Evolutionary conservation across 179 eudicot genomes (phyloP).

Genomic region (Silene noctiflora): DNA sequence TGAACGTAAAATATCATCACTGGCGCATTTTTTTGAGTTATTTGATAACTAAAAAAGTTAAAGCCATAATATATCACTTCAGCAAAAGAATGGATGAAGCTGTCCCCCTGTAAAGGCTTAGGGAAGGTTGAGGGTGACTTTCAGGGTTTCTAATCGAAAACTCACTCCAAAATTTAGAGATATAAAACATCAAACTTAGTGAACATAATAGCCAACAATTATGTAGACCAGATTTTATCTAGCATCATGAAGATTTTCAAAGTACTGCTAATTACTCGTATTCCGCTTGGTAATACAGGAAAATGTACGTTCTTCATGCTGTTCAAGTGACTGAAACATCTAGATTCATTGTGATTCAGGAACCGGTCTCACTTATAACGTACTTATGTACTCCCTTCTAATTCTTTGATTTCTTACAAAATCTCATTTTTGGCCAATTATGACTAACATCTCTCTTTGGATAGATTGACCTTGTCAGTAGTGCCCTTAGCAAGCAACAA

Average conservation of each 20-base stretch:
- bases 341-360: background rate
- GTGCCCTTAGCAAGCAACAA: background rate
- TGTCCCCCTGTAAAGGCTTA: background rate
- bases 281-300: background rate
- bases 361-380: background rate
- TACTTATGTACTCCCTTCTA: background rate
- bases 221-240: background rate
- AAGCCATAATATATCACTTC: too few relatives aligned
- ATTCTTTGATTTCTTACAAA: too few relatives aligned
- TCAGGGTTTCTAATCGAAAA: background rate
- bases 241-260: constrained; percentile 6
- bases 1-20: background rate
- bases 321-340: background rate
- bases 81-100: background rate
- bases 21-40: background rate
- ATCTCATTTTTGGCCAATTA: background rate
- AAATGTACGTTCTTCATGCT: background rate
- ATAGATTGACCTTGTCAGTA: background rate
- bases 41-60: background rate
- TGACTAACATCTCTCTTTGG: background rate
- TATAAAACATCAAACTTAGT: too few relatives aligned
- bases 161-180: background rate
- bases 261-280: background rate
- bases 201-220: background rate
- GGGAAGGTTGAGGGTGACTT: background rate